Evolutionary conservation across 768 basidiomycete species (phyloP), one percentile per base, ranked within the genome.

Genomic region (Plicaturopsis crispa): DNA sequence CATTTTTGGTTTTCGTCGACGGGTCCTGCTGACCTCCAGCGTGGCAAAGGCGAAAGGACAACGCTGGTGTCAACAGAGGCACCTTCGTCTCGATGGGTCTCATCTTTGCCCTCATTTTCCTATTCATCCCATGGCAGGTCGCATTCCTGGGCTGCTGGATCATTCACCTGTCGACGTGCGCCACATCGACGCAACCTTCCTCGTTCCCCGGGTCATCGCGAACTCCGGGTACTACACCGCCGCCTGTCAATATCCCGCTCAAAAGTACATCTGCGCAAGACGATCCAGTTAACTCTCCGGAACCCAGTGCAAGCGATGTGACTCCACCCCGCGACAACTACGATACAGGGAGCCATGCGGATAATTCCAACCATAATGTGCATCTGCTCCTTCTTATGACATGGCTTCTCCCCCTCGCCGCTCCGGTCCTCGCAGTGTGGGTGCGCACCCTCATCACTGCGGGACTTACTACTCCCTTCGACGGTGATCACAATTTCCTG

Each of bases 51-150:
- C 57, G n/a, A n/a, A n/a, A 17, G 65, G 69, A 43, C 59, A 59
- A 36, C 18, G 35, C 47, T 4, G 57, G 66, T 18, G 57, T 72
- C 33, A 66, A 63, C 22, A 62, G 67, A 43, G 66, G 66, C 49
- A 75, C 73, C 3, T 20, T 80, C 18, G 30, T 78, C 5, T 83
- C 84, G 5, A 72, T 89, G 55, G 46, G 53, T 5, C 35, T 82
- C 14, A 70, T 92, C 23, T 68, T 81, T 36, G 45, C 72, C 12
- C 60, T 81, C n/a, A 79, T 92, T 26, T 72, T 82, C 42, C 46
- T 86, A 26, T 61, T 91, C 37, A 66, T 93, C n/a, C 92, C 92
- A 0, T 90, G 88, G 78, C 92, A 96, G 59, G 84, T 93, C 7
- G 90, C 84, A 4, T 34, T 84, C 59, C 69, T 94, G 17, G 80